Evolutionary conservation across 345 rosid species (phyloP).

Genomic region (Citrus unshiu): DNA sequence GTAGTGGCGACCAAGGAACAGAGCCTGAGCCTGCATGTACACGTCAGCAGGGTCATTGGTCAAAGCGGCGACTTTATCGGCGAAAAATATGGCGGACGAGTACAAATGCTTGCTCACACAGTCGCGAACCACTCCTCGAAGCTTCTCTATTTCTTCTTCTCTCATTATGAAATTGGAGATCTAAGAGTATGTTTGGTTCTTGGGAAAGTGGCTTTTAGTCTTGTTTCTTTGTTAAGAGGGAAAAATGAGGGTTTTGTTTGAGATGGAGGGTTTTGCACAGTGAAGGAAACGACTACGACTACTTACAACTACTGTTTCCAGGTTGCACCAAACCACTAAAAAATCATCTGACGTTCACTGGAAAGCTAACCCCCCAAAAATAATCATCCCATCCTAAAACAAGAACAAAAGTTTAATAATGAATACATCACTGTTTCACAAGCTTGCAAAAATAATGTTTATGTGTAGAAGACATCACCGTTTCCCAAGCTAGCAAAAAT

Average conservation of each 20-base stretch:
- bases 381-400: too few species aligned
- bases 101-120: constrained; percentile 93
- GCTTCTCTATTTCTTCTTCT: constrained; percentile 85
- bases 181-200: neutral
- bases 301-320: too few species aligned
- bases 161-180: constrained; percentile 39
- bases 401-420: too few species aligned
- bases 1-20: constrained; percentile 87
- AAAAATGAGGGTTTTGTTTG: constrained; percentile 1
- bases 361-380: too few species aligned
- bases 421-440: too few species aligned
- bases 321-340: too few species aligned
- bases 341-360: too few species aligned
- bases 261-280: neutral
- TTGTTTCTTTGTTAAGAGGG: too few species aligned
- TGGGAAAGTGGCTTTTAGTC: neutral
- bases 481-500: too few species aligned
- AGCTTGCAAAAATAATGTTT: too few species aligned
- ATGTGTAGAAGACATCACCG: too few species aligned
- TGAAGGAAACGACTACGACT: too few species aligned
- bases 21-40: constrained; percentile 95
- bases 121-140: constrained; percentile 92
- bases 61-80: constrained; percentile 88
- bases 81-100: constrained; percentile 97
- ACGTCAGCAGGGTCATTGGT: constrained; percentile 83